Conservation (phyloP, 2,329 filamentous ascomycete genomes). For the Lomentospora prolificans region DNA sequence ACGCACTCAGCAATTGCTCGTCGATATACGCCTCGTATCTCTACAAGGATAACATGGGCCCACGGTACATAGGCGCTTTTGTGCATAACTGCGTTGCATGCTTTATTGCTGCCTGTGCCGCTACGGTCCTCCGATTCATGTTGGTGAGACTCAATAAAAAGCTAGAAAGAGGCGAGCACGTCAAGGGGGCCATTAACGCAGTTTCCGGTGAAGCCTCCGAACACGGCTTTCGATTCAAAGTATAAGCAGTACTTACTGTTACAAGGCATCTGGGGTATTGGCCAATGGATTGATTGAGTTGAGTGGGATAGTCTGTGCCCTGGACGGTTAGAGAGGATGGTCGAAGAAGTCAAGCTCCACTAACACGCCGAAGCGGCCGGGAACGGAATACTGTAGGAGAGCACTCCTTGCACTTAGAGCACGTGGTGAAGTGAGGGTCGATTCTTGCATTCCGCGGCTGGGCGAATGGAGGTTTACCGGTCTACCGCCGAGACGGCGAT, state of each 20-base stretch:
- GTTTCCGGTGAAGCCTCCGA: slow-evolving; percentile 44
- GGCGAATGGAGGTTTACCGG: too few species aligned
- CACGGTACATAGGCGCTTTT: slow-evolving; percentile 47
- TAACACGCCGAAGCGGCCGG: too few species aligned
- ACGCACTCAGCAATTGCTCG: slow-evolving; percentile 47
- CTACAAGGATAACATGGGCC: slow-evolving; percentile 42
- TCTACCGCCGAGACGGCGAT: too few species aligned
- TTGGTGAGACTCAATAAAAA: slow-evolving; percentile 59
- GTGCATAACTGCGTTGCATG: slow-evolving; percentile 58
- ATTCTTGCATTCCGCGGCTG: too few species aligned
- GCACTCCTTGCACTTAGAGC: too few species aligned
- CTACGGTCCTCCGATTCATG: slow-evolving; percentile 52
- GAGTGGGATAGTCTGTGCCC: too few species aligned
- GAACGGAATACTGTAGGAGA: too few species aligned
- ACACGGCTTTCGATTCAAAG: slow-evolving; percentile 57
- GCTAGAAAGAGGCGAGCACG: slow-evolving; percentile 50
- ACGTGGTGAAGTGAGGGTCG: too few species aligned
- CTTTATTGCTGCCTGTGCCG: slow-evolving; percentile 52
- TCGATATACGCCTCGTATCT: slow-evolving; percentile 63
- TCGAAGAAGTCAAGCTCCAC: too few species aligned
- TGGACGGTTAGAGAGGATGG: too few species aligned
- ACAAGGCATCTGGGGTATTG: slow-evolving; percentile 21
- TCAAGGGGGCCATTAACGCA: slow-evolving; percentile 45
- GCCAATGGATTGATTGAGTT: too few species aligned
- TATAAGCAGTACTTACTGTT: too few species aligned